Percentiles rank a stretch among this genome's conserved stretches.
phyloP scores from a whole-genome alignment of 371 early-diverging fungal species.

The Rhizomucor pusillus region DNA sequence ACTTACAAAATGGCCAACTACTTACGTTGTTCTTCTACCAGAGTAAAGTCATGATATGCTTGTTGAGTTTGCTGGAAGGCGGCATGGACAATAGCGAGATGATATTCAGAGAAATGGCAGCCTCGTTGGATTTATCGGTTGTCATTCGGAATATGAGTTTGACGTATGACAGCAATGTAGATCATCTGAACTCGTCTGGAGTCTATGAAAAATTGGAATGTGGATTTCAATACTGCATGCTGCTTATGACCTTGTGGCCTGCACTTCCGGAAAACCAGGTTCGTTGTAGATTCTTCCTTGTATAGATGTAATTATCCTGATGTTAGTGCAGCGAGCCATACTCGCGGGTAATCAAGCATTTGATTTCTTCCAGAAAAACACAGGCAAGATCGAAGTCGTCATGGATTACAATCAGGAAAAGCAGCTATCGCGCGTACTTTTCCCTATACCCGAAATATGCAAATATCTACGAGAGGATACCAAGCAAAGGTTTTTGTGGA shows the following conservation, averaged over 20 bases:
- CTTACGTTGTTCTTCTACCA: neutral
- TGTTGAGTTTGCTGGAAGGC: conserved; percentile 56
- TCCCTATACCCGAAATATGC: conserved; percentile 58
- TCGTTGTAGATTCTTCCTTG: neutral
- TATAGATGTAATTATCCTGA: neutral
- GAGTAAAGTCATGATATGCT: conserved; percentile 45
- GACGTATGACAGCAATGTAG: conserved; percentile 20
- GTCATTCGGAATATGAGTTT: conserved; percentile 35
- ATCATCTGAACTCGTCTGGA: conserved; percentile 17
- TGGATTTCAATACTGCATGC: conserved; percentile 42
- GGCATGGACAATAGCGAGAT: conserved; percentile 46
- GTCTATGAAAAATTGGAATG: conserved; percentile 32
- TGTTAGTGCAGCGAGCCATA: conserved; percentile 8
- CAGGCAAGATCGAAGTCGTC: conserved; percentile 56
- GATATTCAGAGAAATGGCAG: conserved; percentile 51
- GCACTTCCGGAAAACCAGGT: conserved; percentile 33
- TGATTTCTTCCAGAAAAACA: conserved; percentile 43
- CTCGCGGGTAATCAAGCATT: conserved; percentile 38
- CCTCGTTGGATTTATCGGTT: conserved; percentile 34
- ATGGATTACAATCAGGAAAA: conserved; percentile 44
- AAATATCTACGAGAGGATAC: conserved; percentile 46
- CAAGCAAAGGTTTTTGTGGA: conserved; percentile 52
- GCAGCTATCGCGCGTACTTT: conserved; percentile 42
- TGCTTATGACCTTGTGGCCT: conserved; percentile 38
- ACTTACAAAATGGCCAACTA: neutral